A percentile compares a stretch with the other conserved stretches of the same genome.
These are phyloP conservation scores for Gastroboletus turbinatus DNA, from an alignment of 1,284 basidiomycete genomes.

Conservation along the genomic window DNA sequence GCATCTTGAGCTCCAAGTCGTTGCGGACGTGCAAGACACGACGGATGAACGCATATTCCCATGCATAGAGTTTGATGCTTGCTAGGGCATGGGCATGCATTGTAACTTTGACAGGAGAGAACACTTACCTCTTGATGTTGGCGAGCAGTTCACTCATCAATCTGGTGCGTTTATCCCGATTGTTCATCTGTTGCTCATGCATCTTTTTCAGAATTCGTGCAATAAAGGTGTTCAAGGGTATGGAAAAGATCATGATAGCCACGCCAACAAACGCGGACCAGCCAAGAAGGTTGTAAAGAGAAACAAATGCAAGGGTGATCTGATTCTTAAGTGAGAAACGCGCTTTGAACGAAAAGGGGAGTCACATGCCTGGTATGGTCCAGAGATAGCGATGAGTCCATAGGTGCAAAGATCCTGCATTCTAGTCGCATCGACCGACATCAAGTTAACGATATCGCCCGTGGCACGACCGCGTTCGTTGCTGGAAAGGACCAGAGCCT, in stretches of 20 bases:
- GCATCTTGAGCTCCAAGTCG: conserved; percentile 79
- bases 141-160: conserved; percentile 82
- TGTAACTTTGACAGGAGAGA: neutral
- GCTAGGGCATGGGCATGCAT: neutral
- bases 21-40: conserved; percentile 80
- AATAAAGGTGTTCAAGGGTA: conserved; percentile 80
- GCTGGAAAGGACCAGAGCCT: conserved; percentile 82
- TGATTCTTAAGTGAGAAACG: conserved; percentile 29
- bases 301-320: conserved; percentile 88
- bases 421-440: conserved; percentile 84
- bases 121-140: conserved; percentile 80
- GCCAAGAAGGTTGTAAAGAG: conserved; percentile 85
- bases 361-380: conserved; percentile 59
- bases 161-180: conserved; percentile 73
- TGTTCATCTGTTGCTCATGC: conserved; percentile 91
- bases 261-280: conserved; percentile 94
- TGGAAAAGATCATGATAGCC: conserved; percentile 82
- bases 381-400: conserved; percentile 68
- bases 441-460: conserved; percentile 93
- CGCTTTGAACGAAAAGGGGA: neutral
- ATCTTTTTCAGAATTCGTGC: conserved; percentile 76
- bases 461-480: conserved; percentile 78
- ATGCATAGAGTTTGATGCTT: conserved; percentile 79
- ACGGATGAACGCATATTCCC: conserved; percentile 86
- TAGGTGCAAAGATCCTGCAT: conserved; percentile 88